These are phyloP conservation scores for Umbellularia californica DNA, from an alignment of 164 flowering plant species.

Conservation along the genomic window DNA sequence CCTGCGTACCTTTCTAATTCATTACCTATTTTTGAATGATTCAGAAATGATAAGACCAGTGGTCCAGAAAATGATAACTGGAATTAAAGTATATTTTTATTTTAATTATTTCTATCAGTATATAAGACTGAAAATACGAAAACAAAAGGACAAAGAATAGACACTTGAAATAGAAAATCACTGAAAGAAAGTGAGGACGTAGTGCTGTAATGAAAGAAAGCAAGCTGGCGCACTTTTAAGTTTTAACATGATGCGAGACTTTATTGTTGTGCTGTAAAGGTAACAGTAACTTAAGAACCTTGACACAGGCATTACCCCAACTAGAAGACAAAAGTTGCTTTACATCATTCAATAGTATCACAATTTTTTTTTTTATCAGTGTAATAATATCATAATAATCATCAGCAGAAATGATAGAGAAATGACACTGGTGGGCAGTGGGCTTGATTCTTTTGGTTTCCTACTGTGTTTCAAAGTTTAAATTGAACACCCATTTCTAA, in stretches of 20 bases:
- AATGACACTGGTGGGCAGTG: neutral
- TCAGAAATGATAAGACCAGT: too few relatives aligned
- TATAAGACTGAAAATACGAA: too few relatives aligned
- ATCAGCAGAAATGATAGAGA: neutral
- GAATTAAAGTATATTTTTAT: too few relatives aligned
- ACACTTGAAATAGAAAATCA: neutral
- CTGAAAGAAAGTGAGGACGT: neutral
- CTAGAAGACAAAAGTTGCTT: neutral
- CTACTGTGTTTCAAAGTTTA: too few relatives aligned
- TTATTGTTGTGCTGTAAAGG: neutral
- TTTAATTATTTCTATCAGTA: too few relatives aligned
- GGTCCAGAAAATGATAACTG: too few relatives aligned
- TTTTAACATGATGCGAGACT: neutral
- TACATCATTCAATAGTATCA: neutral
- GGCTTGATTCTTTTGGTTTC: neutral
- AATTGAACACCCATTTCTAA: neutral
- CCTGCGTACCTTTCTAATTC: too few relatives aligned
- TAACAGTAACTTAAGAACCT: neutral
- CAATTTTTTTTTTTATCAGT: neutral
- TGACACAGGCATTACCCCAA: neutral
- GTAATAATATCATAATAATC: too few relatives aligned
- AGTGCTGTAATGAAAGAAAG: neutral
- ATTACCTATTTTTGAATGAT: too few relatives aligned
- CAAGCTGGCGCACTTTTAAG: neutral
- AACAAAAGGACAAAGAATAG: too few relatives aligned